Conservation (phyloP, 2,329 filamentous ascomycete genomes). For the Aspergillus tanneri region DNA sequence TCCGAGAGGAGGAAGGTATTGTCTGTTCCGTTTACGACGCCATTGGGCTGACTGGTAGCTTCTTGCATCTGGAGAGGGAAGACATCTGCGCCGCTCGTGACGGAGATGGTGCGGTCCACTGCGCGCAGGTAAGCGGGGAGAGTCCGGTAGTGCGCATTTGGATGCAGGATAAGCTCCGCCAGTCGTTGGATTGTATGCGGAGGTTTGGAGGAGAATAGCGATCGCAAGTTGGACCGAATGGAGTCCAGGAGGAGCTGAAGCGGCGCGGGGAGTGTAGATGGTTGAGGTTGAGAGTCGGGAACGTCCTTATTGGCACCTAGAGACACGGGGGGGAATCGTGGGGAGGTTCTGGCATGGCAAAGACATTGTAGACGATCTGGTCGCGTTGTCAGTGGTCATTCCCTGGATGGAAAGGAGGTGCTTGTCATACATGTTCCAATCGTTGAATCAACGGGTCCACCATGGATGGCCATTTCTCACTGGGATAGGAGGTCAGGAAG, state of each 20-base stretch:
- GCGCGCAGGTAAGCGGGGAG: slow-evolving; percentile 85
- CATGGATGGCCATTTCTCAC: slow-evolving; percentile 67
- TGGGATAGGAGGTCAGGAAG: slow-evolving; percentile 44
- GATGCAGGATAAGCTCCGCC: slow-evolving; percentile 77
- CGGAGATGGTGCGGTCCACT: slow-evolving; percentile 83
- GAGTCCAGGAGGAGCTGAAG: slow-evolving; percentile 62
- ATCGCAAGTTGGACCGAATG: slow-evolving; percentile 60
- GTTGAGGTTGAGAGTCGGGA: slow-evolving; percentile 43
- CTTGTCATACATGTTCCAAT: slow-evolving; percentile 59
- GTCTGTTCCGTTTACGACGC: slow-evolving; percentile 44
- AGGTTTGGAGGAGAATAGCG: slow-evolving; percentile 69
- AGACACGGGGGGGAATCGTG: slow-evolving; percentile 40
- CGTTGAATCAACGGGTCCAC: slow-evolving; percentile 65
- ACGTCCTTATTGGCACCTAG: slow-evolving; percentile 40
- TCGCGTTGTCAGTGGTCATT: slow-evolving; percentile 2
- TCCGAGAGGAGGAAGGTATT: slow-evolving; percentile 39
- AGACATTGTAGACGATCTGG: slow-evolving; percentile 73
- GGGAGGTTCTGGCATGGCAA: slow-evolving; percentile 65
- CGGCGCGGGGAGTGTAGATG: slow-evolving; percentile 60
- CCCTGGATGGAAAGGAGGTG: neutral
- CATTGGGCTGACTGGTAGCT: slow-evolving; percentile 51
- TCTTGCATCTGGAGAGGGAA: slow-evolving; percentile 67
- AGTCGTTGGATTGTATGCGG: slow-evolving; percentile 93
- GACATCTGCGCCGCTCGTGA: slow-evolving; percentile 74
- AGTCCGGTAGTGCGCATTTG: slow-evolving; percentile 75